Percentiles rank a stretch among this genome's conserved stretches.
phyloP scores from a whole-genome alignment of 805 yeast species.

The Hanseniaspora guilliermondii region DNA sequence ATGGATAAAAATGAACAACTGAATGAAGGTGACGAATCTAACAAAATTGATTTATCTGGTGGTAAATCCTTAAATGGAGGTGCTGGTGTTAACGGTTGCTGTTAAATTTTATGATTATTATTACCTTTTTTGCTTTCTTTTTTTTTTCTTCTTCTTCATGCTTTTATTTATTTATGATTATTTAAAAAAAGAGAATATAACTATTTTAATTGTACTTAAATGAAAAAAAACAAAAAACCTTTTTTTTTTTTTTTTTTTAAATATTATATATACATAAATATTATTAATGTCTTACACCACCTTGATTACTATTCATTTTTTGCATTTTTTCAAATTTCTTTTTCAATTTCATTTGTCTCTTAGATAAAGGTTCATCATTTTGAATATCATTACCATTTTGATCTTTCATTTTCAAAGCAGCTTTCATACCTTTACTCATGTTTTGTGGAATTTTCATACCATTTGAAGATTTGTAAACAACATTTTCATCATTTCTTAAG shows the following conservation, averaged over 20 bases:
- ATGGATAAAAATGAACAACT: slow-evolving; percentile 51
- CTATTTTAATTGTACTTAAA: no score
- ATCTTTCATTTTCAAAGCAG: slow-evolving; percentile 11
- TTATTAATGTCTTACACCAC: slow-evolving; percentile 22
- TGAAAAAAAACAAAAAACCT: background rate
- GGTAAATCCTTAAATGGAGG: slow-evolving; percentile 47
- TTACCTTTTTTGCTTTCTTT: background rate
- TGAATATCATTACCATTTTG: slow-evolving; percentile 8
- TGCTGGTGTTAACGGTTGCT: slow-evolving; percentile 35
- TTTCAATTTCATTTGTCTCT: slow-evolving; percentile 33
- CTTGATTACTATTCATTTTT: slow-evolving; percentile 22
- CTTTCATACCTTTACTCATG: slow-evolving; percentile 13
- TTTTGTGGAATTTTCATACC: slow-evolving; percentile 12
- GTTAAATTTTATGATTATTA: slow-evolving; percentile 25
- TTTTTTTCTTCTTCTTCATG: background rate
- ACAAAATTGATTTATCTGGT: slow-evolving; percentile 46
- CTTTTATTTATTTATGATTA: slow-evolving; percentile 12
- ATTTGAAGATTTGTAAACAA: slow-evolving; percentile 9
- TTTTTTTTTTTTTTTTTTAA: no score
- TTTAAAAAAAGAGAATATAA: slow-evolving; percentile 5
- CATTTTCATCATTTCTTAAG: background rate
- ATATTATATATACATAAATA: no score
- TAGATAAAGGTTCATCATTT: slow-evolving; percentile 24
- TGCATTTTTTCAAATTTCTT: slow-evolving; percentile 29
- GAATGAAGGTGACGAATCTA: slow-evolving; percentile 38